Conservation (phyloP, 2,329 filamentous ascomycete species). For the Pseudogymnoascus pannorum region DNA sequence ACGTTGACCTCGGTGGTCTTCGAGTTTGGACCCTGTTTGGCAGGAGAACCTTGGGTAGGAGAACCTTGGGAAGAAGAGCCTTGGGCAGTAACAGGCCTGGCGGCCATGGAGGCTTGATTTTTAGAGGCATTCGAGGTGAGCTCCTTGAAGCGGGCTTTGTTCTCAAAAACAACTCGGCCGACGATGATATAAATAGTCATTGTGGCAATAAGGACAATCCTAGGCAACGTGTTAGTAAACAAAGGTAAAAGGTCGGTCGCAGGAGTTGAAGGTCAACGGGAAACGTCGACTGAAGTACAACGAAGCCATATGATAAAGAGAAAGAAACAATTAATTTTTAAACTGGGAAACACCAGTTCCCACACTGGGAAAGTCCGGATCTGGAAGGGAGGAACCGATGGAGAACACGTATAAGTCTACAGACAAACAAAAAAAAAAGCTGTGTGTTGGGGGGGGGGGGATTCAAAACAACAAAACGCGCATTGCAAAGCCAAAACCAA, state of each 20-base stretch:
- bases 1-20: slow-evolving; percentile 57
- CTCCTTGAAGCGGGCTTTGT: slow-evolving; percentile 51
- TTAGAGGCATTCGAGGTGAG: slow-evolving; percentile 30
- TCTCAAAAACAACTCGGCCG: slow-evolving; percentile 58
- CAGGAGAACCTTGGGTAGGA: too few species aligned
- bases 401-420: neutral
- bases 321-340: neutral
- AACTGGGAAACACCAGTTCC: neutral
- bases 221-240: slow-evolving; percentile 25
- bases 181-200: slow-evolving; percentile 59
- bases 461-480: neutral
- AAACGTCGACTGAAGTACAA: neutral
- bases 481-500: neutral
- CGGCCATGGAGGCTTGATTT: neutral
- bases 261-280: neutral
- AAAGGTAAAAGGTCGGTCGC: neutral
- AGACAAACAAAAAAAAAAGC: too few species aligned
- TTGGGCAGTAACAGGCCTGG: too few species aligned
- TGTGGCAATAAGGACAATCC: slow-evolving; percentile 52
- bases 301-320: neutral
- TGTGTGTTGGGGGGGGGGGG: too few species aligned
- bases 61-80: too few species aligned
- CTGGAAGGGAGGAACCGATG: neutral
- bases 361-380: neutral
- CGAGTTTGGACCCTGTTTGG: slow-evolving; percentile 15